Base-by-base conservation (phyloP, 2,329 filamentous ascomycete genomes). In the Aspergillus fumigatus region DNA sequence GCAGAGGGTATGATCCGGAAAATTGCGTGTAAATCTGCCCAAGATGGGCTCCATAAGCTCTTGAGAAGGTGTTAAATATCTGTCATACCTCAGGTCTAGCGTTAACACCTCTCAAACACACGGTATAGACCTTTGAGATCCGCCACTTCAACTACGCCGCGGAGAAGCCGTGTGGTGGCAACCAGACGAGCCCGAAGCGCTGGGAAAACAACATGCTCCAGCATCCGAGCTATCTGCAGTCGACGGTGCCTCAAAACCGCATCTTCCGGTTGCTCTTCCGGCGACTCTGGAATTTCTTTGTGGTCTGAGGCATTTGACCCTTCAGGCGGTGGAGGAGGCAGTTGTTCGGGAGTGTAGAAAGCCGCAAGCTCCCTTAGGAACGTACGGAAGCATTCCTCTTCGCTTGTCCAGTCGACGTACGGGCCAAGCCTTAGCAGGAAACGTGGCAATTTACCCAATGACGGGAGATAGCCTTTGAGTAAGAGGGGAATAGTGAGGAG, bases 121-220 rank as follows among this genome's bases (percentile, higher is more conserved):
- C 90, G 81, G 73, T 99, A 99, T 56, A 99, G 71, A 0, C 92
- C 92, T 73, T 96, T 97, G 57, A 97, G 74, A 75, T 95, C 91
- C 1, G 94, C 93, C 50, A 96, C 85, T 74, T 99, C 93, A 49
- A 96, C 77, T 10, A 96, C 85, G 0, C 86, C 88, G 51, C 86
- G 84, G 75, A 95, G 84, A 66, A 97, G 75, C 4, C 82, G 80
- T 62, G 84, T 88, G 8, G 94, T 97, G 21, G 90, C 92, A 55
- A 97, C 85, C 49, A 99, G 75, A 56, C 92, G 82, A 4, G 88
- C 80, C 71, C 91, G 90, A 68, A 97, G 90, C 0, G 92, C 90
- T 0, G 94, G 94, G 65, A 99, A 97, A 55, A 99, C 82, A 9
- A 92, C 80, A 73, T 96, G 84, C 73, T 99, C 93, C 1, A 99